Base-by-base conservation (phyloP, 2,329 filamentous ascomycete species). In the Microascus cirrosus region DNA sequence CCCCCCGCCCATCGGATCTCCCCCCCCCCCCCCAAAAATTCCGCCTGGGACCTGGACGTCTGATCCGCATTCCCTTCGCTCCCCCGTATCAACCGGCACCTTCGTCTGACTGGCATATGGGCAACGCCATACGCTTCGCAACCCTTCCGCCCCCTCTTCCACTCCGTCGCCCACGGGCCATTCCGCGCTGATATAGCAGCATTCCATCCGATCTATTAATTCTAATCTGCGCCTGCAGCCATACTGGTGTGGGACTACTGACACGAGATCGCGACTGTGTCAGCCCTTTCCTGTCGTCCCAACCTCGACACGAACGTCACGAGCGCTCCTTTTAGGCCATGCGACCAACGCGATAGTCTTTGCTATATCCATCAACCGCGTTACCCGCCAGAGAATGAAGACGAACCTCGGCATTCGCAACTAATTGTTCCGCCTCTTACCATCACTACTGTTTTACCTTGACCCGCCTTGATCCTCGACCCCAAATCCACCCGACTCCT, bases 231-330 rank as follows among this genome's bases (percentile, higher is more conserved):
- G 45, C n/a, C 22, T 50, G 20, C 45, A 20, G 45, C 45, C 45
- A 50, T 22, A 50, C 12, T 22, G 4, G 12, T 20, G 12, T 50
- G 18, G 25, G 42, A 50, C 55, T 25, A 20, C n/a, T 56, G 55
- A 56, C 39, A 56, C 55, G 55, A 51, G 20, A 50, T 56, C 24
- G 55, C 55, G 55, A 15, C 54, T 56, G 36, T 13, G 15, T 45
- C n/a, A 45, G 15, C n/a, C 7, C n/a, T 45, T n/a, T n/a, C 13
- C 39, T 18, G 39, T 45, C 39, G 39, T 18, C n/a, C 39, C 13
- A 6, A 45, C 39, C 39, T n/a, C 8, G n/a, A 45, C 15, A 45
- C 10, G 15, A 45, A 15, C 18, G 39, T 45, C 39, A 13, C 39
- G 39, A 45, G 39, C 39, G 39, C 39, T 18, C n/a, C 39, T n/a